Conservation (phyloP, 1,284 basidiomycete species). For the Ceratobasidium papillatum region DNA sequence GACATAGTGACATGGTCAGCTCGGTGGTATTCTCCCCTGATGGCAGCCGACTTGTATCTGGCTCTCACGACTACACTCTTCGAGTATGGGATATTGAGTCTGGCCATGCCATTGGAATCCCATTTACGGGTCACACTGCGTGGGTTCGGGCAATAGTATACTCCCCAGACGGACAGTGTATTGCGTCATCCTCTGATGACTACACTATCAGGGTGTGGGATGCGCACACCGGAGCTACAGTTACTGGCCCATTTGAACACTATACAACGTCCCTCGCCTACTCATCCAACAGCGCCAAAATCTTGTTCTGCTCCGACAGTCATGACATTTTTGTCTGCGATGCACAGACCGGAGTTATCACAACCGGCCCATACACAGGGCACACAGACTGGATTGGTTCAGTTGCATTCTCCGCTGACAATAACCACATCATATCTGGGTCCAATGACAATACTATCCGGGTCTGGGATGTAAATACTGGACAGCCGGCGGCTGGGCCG, state of each 20-base stretch:
- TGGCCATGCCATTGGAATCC: not conserved
- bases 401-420: constrained; percentile 26
- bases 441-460: constrained; percentile 14
- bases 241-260: constrained; percentile 1
- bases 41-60: constrained; percentile 17
- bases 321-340: not conserved
- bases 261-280: not conserved
- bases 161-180: not conserved
- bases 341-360: not conserved
- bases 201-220: constrained; percentile 58
- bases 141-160: not conserved
- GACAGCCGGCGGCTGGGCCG: not conserved
- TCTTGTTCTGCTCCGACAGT: not conserved
- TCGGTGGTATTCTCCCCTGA: constrained; percentile 34
- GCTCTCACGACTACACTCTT: constrained; percentile 19
- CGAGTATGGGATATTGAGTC: constrained; percentile 20
- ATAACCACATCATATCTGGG: not conserved
- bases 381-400: constrained; percentile 4
- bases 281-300: not conserved
- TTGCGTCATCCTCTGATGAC: constrained; percentile 43
- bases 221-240: constrained; percentile 47
- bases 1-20: not conserved
- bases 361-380: not conserved
- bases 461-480: not conserved
- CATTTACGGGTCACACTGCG: constrained; percentile 3